These are phyloP conservation scores for Diaporthe sp. DNA, from an alignment of 2,329 filamentous ascomycete species.

Conservation along the genomic window DNA sequence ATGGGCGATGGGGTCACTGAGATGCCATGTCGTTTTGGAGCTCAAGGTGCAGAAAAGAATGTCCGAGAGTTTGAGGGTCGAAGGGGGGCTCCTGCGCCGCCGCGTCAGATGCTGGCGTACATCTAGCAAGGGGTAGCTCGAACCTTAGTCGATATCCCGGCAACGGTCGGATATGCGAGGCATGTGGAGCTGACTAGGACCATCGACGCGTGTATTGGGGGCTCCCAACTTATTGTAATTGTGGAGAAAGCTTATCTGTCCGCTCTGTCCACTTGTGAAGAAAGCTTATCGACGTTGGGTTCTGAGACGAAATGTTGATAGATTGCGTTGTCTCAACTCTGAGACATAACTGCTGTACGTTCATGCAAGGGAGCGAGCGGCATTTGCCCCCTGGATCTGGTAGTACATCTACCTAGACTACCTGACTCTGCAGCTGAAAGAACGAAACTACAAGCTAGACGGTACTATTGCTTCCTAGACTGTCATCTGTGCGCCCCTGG, in stretches of 20 bases:
- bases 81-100: too few species aligned
- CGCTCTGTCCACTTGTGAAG: background rate
- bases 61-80: background rate
- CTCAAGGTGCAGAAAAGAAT: background rate
- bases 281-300: background rate
- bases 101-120: conserved; percentile 1
- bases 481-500: background rate
- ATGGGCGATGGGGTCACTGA: conserved; percentile 3
- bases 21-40: background rate
- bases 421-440: background rate
- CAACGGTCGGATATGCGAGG: background rate
- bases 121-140: conserved; percentile 9
- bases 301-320: background rate
- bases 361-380: background rate
- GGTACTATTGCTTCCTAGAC: background rate
- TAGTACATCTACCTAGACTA: background rate
- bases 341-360: conserved; percentile 2
- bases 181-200: conserved; percentile 3
- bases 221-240: background rate
- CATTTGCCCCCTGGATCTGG: background rate
- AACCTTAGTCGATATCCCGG: background rate
- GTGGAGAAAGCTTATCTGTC: conserved; percentile 6
- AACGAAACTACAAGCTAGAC: background rate
- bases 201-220: background rate
- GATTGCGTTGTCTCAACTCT: conserved; percentile 5